A percentile compares a stretch with the other conserved stretches of the same genome.
Conservation (phyloP, 208 protist genomes). For the Acanthamoeba royreba region DNA sequence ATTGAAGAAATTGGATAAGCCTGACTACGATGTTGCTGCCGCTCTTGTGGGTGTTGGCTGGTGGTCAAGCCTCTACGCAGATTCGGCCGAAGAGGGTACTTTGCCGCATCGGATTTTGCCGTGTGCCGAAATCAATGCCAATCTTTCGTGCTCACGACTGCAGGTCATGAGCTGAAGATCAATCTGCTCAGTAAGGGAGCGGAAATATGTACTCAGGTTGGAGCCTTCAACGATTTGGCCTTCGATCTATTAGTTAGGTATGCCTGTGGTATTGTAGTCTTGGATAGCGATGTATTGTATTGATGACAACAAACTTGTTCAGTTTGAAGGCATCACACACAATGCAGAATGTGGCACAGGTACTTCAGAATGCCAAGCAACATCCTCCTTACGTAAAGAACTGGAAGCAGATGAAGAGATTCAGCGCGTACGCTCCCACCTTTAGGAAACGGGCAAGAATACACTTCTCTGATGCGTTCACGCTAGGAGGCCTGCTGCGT, state of each 20-base stretch:
- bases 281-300: no score
- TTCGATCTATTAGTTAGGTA: background rate
- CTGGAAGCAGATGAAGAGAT: no score
- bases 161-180: background rate
- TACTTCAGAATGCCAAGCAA: no score
- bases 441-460: no score
- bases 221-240: background rate
- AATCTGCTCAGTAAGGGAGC: background rate
- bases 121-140: background rate
- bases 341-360: no score
- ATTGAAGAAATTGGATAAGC: background rate
- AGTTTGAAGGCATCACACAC: no score
- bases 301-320: no score
- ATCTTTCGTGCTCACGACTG: background rate
- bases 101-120: background rate
- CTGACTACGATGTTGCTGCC: background rate
- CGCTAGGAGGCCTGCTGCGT: no score
- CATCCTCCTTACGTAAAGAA: no score
- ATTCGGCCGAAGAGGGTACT: background rate
- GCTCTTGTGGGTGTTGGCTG: background rate
- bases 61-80: background rate
- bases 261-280: no score
- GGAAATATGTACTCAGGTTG: background rate
- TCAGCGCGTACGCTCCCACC: no score
- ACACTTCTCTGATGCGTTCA: no score